Evolutionary conservation across 306 rosid species (phyloP).

Genomic region (Trifolium pratense): DNA sequence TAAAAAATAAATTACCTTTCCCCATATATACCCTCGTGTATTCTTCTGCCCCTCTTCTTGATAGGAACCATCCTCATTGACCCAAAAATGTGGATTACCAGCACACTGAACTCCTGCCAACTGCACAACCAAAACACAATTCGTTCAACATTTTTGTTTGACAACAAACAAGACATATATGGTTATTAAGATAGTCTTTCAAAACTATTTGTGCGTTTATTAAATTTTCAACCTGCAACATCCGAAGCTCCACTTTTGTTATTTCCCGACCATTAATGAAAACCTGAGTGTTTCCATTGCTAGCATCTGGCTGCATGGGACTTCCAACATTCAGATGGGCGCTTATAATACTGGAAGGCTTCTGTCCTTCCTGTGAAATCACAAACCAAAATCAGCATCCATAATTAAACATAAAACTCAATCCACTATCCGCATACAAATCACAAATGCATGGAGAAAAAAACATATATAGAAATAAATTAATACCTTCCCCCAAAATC

Average conservation of each 20-base stretch:
- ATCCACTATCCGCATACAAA: slow-evolving; percentile 18
- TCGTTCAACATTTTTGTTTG: slow-evolving; percentile 34
- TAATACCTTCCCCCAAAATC: slow-evolving; percentile 99
- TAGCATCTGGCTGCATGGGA: slow-evolving; percentile 77
- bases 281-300: slow-evolving; percentile 93
- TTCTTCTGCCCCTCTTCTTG: slow-evolving; percentile 99
- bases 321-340: slow-evolving; percentile 94
- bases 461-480: background rate
- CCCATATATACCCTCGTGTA: slow-evolving; percentile 97
- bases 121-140: slow-evolving; percentile 54
- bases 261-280: slow-evolving; percentile 93
- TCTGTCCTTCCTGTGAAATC: slow-evolving; percentile 86
- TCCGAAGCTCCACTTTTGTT: slow-evolving; percentile 93
- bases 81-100: slow-evolving; percentile 99
- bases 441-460: slow-evolving; percentile 21
- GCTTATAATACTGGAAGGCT: slow-evolving; percentile 84
- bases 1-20: slow-evolving; percentile 66
- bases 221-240: slow-evolving; percentile 83
- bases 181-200: slow-evolving; percentile 15
- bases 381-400: slow-evolving; percentile 39
- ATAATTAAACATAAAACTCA: background rate
- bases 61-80: slow-evolving; percentile 97
- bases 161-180: slow-evolving; percentile 4
- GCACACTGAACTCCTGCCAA: slow-evolving; percentile 99
- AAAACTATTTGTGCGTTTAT: slow-evolving; percentile 13